A percentile compares a stretch with the other conserved stretches of the same genome.
phyloP scores from a whole-genome alignment of 192 early-diverging fungal species.

The Gigaspora rosea region DNA sequence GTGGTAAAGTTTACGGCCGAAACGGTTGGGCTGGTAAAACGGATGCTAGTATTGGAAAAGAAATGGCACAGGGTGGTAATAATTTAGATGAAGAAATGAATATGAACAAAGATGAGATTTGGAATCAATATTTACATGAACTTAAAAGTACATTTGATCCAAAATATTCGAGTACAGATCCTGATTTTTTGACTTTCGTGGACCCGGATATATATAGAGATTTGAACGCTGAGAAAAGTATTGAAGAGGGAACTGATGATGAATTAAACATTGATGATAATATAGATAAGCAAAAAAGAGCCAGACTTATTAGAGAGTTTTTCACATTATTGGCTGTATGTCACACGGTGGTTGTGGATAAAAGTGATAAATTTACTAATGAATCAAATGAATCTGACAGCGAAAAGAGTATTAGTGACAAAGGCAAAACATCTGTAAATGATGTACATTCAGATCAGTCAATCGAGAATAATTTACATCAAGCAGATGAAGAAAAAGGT shows the following conservation, averaged over 20 bases:
- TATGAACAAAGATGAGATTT: conserved; percentile 45
- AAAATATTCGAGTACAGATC: conserved; percentile 61
- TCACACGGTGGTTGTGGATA: conserved; percentile 92
- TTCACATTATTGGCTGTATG: conserved; percentile 88
- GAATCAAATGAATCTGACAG: conserved; percentile 36
- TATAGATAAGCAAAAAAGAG: conserved; percentile 36
- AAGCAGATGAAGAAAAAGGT: conserved; percentile 39
- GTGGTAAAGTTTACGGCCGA: conserved; percentile 83
- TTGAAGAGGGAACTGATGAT: not conserved
- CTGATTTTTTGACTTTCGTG: conserved; percentile 75
- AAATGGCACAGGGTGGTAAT: conserved; percentile 53
- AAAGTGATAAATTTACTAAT: not conserved
- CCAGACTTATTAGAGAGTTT: conserved; percentile 77
- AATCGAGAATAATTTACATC: conserved; percentile 17
- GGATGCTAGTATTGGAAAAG: conserved; percentile 61
- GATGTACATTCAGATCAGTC: conserved; percentile 8
- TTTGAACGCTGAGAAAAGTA: conserved; percentile 53
- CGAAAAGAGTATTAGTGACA: conserved; percentile 47
- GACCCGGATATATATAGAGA: conserved; percentile 79
- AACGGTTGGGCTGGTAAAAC: conserved; percentile 70
- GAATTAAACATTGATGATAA: conserved; percentile 21
- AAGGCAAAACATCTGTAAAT: conserved; percentile 23
- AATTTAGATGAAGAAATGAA: conserved; percentile 32
- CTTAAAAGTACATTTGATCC: conserved; percentile 71
- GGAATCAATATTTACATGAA: conserved; percentile 55